Conservation (phyloP, 2,329 filamentous ascomycete species). For the Colletotrichum sp. region DNA sequence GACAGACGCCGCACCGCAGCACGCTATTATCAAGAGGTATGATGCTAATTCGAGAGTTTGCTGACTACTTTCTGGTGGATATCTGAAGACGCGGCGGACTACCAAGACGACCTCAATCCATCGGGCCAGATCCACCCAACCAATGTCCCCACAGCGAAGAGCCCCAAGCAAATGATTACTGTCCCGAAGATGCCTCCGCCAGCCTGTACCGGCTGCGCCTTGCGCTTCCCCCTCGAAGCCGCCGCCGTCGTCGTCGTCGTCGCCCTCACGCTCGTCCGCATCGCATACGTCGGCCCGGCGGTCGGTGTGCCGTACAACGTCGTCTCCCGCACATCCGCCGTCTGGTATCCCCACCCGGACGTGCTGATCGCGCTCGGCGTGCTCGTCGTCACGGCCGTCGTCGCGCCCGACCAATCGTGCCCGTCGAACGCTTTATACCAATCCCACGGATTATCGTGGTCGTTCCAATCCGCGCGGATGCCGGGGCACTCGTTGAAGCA, state of each 20-base stretch:
- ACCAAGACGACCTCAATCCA: background rate
- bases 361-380: background rate
- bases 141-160: background rate
- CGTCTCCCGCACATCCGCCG: background rate
- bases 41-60: background rate
- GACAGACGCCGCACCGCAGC: background rate
- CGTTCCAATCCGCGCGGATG: slow-evolving; percentile 5
- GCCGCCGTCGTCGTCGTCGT: background rate
- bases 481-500: slow-evolving; percentile 1
- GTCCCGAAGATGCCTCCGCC: background rate
- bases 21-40: background rate
- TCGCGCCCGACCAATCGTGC: background rate
- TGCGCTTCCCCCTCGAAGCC: background rate
- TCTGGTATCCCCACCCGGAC: background rate
- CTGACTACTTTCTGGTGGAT: background rate
- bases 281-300: background rate
- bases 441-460: background rate
- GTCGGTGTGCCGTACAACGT: background rate
- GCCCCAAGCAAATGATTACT: background rate
- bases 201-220: background rate
- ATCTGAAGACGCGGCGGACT: background rate
- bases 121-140: slow-evolving; percentile 16
- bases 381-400: background rate
- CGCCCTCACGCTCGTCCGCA: background rate
- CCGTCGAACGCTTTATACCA: slow-evolving; percentile 1